Base-by-base conservation (phyloP, 2,329 filamentous ascomycete species). In the Aspergillus sp. region DNA sequence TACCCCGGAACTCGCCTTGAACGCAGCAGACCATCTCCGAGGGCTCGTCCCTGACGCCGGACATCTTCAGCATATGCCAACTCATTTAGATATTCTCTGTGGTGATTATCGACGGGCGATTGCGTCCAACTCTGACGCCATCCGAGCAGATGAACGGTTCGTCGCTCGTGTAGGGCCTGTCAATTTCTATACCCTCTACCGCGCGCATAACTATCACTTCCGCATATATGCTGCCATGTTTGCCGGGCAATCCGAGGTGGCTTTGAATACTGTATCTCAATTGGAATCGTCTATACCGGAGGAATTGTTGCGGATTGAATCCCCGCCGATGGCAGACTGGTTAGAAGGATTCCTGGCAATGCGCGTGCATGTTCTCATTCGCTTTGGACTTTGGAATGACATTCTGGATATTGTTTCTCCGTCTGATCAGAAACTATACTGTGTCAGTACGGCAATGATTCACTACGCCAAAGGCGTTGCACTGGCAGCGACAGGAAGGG, bases 171-270 rank as follows among this genome's bases (percentile, higher is more conserved):
- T 76, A 6, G 84, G 85, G 0, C 70, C 79, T 1, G 52, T 62
- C 12, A 86, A 86, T 59, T 90, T 90, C 60, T 91, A 90, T 66
- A 84, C 83, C 0, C 74, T 90, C 5, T 91, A 90, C 60, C 78
- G 86, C 10, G 77, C 78, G 39, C 87, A 91, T 59, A 74, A 90
- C 57, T 83, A 83, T 54, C 86, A 90, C 58, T 89, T 87, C 50
- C 76, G 80, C 2, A 77, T 90, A 39, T 90, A 90, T 58, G 82
- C 83, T 1, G 85, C 86, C 45, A 88, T 90, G 85, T 85, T 90
- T 51, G 78, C 84, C 0, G 87, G 82, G 0, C 78, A 85, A 58
- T 84, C 73, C 1, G 60, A 67, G 26, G 69, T 83, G 8, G 83
- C 85, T 0, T 60, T 90, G 2, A 75, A 84, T 1, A 82, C 83